Evolutionary conservation across 1,284 basidiomycete genomes (phyloP).

Genomic region (Ustilago curta): DNA sequence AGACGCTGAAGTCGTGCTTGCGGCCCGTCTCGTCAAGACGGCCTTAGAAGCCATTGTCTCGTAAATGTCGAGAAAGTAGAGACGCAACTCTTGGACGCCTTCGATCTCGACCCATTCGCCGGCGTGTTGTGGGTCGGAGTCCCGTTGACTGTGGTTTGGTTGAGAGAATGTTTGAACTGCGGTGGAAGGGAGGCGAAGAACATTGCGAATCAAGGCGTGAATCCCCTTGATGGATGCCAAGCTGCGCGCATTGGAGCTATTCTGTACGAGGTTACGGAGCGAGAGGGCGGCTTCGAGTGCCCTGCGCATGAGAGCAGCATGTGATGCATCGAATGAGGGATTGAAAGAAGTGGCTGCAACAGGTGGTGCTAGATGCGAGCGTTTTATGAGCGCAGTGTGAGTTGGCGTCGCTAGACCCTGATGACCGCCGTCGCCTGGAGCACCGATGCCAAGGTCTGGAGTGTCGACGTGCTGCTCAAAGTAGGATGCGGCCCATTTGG

Average conservation of each 20-base stretch:
- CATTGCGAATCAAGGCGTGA: slow-evolving; percentile 38
- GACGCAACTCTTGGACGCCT: slow-evolving; percentile 59
- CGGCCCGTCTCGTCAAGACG: slow-evolving; percentile 46
- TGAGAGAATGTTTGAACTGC: slow-evolving; percentile 5
- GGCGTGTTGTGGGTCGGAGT: slow-evolving; percentile 19
- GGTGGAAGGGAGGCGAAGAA: slow-evolving; percentile 38
- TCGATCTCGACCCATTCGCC: slow-evolving; percentile 53
- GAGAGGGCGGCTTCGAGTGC: slow-evolving; percentile 58
- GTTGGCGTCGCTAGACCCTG: slow-evolving; percentile 23
- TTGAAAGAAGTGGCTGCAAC: slow-evolving; percentile 8
- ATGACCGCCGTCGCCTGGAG: slow-evolving; percentile 45
- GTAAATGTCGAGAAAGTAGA: slow-evolving; percentile 63
- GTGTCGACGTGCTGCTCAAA: slow-evolving; percentile 52
- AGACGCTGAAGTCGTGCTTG: slow-evolving; percentile 1
- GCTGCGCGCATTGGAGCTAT: slow-evolving; percentile 41
- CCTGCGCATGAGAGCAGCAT: slow-evolving; percentile 56
- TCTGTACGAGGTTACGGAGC: slow-evolving; percentile 54
- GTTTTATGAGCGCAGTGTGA: neutral
- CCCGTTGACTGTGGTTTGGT: neutral
- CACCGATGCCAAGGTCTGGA: slow-evolving; percentile 55
- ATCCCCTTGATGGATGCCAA: slow-evolving; percentile 35
- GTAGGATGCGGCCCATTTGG: slow-evolving; percentile 50
- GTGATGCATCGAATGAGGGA: slow-evolving; percentile 23
- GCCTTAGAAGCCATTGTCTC: slow-evolving; percentile 51
- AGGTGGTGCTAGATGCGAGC: neutral